Conservation (phyloP, 1,139 yeast genomes). For the Arxiozyma bovina region DNA sequence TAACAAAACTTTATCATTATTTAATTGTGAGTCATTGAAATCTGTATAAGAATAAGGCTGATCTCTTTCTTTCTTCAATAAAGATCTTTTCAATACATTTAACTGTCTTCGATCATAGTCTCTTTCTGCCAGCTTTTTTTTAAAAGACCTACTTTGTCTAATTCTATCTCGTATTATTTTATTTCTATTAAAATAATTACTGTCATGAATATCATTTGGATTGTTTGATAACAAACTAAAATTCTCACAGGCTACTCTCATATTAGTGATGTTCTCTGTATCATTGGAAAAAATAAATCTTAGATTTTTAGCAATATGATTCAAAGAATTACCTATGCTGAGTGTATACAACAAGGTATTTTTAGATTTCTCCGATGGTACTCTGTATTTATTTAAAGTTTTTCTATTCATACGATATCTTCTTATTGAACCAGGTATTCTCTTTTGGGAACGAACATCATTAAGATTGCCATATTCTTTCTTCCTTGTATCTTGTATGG, state of each 20-base stretch:
- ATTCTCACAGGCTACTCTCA: slow-evolving; percentile 6
- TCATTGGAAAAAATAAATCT: slow-evolving; percentile 8
- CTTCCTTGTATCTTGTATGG: neutral
- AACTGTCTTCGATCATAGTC: slow-evolving; percentile 20
- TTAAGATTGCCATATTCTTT: slow-evolving; percentile 2
- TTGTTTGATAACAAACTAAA: slow-evolving; percentile 2
- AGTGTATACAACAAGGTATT: neutral
- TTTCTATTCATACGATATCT: neutral
- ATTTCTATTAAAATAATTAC: slow-evolving; percentile 5
- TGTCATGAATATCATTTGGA: neutral
- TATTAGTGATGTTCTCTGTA: slow-evolving; percentile 1
- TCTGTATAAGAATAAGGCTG: neutral
- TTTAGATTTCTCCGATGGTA: neutral
- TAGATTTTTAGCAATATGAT: neutral
- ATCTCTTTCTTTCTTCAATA: neutral
- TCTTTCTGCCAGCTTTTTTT: slow-evolving; percentile 21
- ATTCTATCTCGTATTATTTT: slow-evolving; percentile 14
- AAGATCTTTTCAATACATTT: neutral
- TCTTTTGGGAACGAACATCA: neutral
- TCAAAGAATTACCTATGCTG: neutral
- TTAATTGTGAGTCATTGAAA: slow-evolving; percentile 3
- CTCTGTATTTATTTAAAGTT: neutral
- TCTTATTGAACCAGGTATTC: neutral
- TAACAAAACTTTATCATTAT: slow-evolving; percentile 17
- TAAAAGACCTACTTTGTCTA: slow-evolving; percentile 24